phyloP scores from a whole-genome alignment of 164 flowering plant species.

The Houttuynia cordata region DNA sequence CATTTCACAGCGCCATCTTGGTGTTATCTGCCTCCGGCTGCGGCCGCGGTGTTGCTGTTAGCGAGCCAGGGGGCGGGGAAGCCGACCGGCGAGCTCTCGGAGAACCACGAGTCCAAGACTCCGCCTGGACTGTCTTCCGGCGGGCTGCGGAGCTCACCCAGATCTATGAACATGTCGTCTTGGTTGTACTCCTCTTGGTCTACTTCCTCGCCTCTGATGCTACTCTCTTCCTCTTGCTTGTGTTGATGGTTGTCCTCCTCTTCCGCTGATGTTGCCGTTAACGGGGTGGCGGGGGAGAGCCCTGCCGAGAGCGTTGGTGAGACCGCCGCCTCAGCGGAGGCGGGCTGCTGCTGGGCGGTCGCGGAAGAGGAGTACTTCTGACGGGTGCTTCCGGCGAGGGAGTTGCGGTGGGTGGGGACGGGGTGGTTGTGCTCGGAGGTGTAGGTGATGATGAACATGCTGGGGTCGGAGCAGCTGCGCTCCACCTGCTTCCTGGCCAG shows the following conservation, averaged over 20 bases:
- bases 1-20: no score
- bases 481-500: slow-evolving; percentile 96
- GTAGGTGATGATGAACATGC: slow-evolving; percentile 83
- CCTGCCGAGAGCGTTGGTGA: slow-evolving; percentile 3
- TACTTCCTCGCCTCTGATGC: slow-evolving; percentile 14
- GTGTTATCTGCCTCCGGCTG: slow-evolving; percentile 38
- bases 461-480: slow-evolving; percentile 77
- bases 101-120: slow-evolving; percentile 25
- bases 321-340: neutral
- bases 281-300: slow-evolving; percentile 30
- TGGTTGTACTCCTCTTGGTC: slow-evolving; percentile 46
- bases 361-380: slow-evolving; percentile 26
- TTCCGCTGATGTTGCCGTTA: slow-evolving; percentile 8
- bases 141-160: slow-evolving; percentile 34
- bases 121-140: neutral
- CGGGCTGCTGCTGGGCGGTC: slow-evolving; percentile 3
- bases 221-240: slow-evolving; percentile 16
- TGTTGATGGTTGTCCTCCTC: slow-evolving; percentile 8
- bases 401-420: slow-evolving; percentile 84
- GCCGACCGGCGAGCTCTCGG: slow-evolving; percentile 23
- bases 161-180: slow-evolving; percentile 54
- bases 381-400: slow-evolving; percentile 90
- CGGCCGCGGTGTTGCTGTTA: slow-evolving; percentile 31
- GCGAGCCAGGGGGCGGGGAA: slow-evolving; percentile 34
- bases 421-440: slow-evolving; percentile 96